phyloP scores from a whole-genome alignment of 2,329 filamentous ascomycete species.

The Fusarium phyllophilum region DNA sequence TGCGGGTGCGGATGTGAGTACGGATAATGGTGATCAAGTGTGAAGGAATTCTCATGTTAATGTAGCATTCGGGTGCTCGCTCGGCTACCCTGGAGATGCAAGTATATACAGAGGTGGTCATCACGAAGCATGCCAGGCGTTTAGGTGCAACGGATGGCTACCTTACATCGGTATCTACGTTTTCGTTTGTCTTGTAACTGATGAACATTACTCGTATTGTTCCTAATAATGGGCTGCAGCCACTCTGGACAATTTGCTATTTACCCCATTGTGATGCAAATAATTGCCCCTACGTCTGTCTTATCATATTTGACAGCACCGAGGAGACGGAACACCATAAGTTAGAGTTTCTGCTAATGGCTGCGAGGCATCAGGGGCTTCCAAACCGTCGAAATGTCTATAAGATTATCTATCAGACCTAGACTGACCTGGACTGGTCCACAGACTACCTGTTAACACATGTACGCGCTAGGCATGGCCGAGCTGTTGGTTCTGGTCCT shows the following conservation, averaged over 20 bases:
- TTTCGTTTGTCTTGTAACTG: neutral
- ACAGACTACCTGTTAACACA: neutral
- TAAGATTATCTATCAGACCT: neutral
- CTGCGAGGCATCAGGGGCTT: constrained; percentile 4
- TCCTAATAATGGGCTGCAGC: neutral
- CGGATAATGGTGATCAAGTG: constrained; percentile 9
- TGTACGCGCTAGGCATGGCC: constrained; percentile 20
- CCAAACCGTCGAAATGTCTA: constrained; percentile 23
- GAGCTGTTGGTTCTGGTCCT: constrained; percentile 14
- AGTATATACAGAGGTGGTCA: neutral
- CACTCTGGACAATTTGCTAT: neutral
- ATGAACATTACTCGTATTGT: neutral
- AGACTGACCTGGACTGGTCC: neutral
- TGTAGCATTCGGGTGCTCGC: neutral
- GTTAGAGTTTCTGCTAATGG: neutral
- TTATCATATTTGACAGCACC: constrained; percentile 1
- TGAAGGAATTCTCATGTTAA: neutral
- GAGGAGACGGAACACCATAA: neutral
- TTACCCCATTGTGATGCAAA: neutral
- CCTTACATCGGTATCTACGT: neutral
- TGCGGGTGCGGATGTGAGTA: neutral
- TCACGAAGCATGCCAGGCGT: neutral
- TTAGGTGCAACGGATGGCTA: neutral
- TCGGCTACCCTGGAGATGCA: neutral
- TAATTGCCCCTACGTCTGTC: neutral